Percentiles rank a stretch among this genome's conserved stretches.
phyloP scores from a whole-genome alignment of 2,329 filamentous ascomycete species.

The Sporothrix humicola region DNA sequence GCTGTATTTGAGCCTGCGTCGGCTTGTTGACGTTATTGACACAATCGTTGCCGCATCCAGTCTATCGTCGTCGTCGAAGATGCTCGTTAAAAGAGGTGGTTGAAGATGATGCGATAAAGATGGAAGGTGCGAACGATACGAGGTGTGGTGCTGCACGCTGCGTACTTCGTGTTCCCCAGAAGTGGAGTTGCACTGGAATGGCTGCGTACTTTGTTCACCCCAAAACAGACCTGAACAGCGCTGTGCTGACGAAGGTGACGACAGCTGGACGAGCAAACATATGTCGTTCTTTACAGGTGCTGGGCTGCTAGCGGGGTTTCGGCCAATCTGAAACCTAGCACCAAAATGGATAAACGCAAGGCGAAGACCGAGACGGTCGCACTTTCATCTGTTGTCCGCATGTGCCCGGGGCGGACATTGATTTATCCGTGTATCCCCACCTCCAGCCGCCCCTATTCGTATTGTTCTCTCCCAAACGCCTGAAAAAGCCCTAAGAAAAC shows the following conservation, averaged over 20 bases:
- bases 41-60: neutral
- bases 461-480: constrained; percentile 18
- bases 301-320: constrained; percentile 29
- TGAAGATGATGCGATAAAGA: neutral
- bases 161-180: neutral
- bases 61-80: neutral
- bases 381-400: neutral
- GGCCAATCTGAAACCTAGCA: constrained; percentile 2
- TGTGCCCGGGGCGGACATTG: constrained; percentile 16
- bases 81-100: neutral
- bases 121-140: neutral
- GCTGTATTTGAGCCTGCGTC: neutral
- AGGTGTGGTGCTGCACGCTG: neutral
- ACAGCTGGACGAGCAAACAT: constrained; percentile 17
- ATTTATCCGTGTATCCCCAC: constrained; percentile 2
- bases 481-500: constrained; percentile 29
- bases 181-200: constrained; percentile 11
- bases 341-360: constrained; percentile 19
- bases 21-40: neutral
- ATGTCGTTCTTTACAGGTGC: neutral
- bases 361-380: neutral
- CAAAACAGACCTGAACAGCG: neutral
- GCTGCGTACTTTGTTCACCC: neutral
- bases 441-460: neutral
- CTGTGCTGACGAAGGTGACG: constrained; percentile 31